These are phyloP conservation scores for Croton laevigatus DNA, from an alignment of 441 rosid species.

Conservation along the genomic window DNA sequence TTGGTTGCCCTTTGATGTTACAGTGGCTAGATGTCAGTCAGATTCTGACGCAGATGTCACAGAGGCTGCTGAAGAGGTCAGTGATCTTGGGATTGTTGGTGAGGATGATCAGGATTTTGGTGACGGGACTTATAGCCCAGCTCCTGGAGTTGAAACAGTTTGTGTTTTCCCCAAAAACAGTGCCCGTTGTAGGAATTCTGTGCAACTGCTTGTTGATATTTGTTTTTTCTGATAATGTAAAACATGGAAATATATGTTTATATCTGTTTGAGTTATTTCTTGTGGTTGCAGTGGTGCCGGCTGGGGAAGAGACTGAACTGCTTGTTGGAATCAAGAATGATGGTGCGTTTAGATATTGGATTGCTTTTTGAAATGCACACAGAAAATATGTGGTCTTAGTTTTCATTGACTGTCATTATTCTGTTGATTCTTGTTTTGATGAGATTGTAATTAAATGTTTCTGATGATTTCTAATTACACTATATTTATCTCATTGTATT, in stretches of 20 bases:
- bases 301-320: slow-evolving; percentile 89
- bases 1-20: slow-evolving; percentile 9
- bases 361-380: slow-evolving; percentile 7
- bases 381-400: neutral
- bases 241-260: neutral
- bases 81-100: slow-evolving; percentile 72
- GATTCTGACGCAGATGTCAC: slow-evolving; percentile 54
- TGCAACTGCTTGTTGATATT: neutral
- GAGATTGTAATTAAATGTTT: neutral
- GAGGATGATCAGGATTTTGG: slow-evolving; percentile 74
- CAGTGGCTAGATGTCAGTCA: slow-evolving; percentile 78
- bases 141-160: slow-evolving; percentile 71
- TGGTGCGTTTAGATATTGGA: slow-evolving; percentile 43
- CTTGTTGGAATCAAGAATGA: slow-evolving; percentile 86
- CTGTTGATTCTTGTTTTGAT: slow-evolving; percentile 1
- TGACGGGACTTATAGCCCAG: slow-evolving; percentile 54
- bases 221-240: neutral
- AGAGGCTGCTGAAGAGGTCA: slow-evolving; percentile 48
- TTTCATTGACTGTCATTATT: neutral
- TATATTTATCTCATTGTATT: neutral
- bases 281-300: slow-evolving; percentile 60
- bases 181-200: slow-evolving; percentile 50
- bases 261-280: neutral
- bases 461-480: neutral
- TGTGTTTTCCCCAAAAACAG: slow-evolving; percentile 84